phyloP scores from a whole-genome alignment of 768 basidiomycete genomes.

The Mycena belliarum region DNA sequence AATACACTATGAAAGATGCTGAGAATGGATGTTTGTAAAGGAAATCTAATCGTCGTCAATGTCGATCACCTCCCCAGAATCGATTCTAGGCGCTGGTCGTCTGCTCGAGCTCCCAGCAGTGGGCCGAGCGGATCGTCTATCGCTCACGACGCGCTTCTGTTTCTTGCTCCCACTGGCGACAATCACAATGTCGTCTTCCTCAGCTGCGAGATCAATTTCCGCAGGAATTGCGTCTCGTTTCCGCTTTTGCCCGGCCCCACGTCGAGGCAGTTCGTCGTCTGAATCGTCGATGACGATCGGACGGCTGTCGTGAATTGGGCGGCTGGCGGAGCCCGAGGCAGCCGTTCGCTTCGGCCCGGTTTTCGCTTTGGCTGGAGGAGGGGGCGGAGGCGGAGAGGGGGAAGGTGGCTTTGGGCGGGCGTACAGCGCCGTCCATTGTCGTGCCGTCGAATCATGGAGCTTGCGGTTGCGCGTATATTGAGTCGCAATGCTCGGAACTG shows the following conservation, averaged over 20 bases:
- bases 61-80: constrained; percentile 44
- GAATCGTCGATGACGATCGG: constrained; percentile 34
- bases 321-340: too few relatives aligned
- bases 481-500: constrained; percentile 72
- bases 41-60: constrained; percentile 39
- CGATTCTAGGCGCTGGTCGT: constrained; percentile 12
- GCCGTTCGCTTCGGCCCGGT: constrained; percentile 26
- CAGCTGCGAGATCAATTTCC: constrained; percentile 33
- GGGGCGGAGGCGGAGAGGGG: constrained; percentile 27
- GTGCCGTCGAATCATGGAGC: constrained; percentile 75
- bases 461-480: constrained; percentile 67
- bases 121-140: not conserved
- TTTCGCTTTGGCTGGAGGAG: constrained; percentile 38
- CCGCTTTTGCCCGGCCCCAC: constrained; percentile 35
- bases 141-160: constrained; percentile 25
- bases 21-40: not conserved
- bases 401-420: constrained; percentile 51
- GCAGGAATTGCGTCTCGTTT: constrained; percentile 29
- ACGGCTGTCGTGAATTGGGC: constrained; percentile 18
- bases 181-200: constrained; percentile 22
- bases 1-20: constrained; percentile 9
- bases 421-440: constrained; percentile 74
- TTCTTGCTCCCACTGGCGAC: constrained; percentile 17
- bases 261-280: constrained; percentile 26
- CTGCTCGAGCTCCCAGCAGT: constrained; percentile 7